Evolutionary conservation across 257 asterid species (phyloP), one percentile per base, ranked within the genome.

Genomic region (Verbena officinalis): DNA sequence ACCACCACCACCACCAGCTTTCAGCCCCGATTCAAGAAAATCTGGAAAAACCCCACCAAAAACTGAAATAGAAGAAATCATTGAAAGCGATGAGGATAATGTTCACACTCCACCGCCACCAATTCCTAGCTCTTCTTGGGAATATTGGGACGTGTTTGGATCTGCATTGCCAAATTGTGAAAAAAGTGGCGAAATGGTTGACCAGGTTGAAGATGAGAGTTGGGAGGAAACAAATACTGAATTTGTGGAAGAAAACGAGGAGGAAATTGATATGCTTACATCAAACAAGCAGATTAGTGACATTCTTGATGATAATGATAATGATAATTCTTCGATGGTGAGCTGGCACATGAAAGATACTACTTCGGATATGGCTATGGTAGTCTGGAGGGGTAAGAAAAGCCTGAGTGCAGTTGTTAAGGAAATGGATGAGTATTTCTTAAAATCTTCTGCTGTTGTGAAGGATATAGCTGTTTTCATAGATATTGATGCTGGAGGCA

Each of bases 1-100:
- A 2, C 95, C 97, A 1, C 95, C 97, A 3, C 94, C 95, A 1
- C 97, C 95, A 0, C 95, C 94, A 2, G 17, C 84, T 56, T 90
- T 84, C 45, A 85, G 93, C 80, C 95, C 95, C 1, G 93, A 86
- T 53, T 68, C 62, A 22, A 69, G 89, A 58, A 75, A 72, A 16
- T 51, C 62, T 16, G 68, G 51, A 27, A 67, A 54, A 27, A 77
- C 69, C 22, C 64, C 75, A 13, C 58, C 34, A 0, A 52, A 53
- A 27, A 55, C 55, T 36, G 65, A 61, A 43, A 43, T 54, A 23
- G 88, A 77, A 44, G 92, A 86, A 42, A 81, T 81, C 42, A 67
- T 68, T 10, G 95, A 89, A 50, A 52, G 68, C 0, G 80, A 67
- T 9, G 88, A 77, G 74, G 88, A 78, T 21, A 70, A 68, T 15